A percentile compares a stretch with the other conserved stretches of the same genome.
Evolutionary conservation across 176 grass and related monocot genomes (phyloP).

Genomic region (Zoysia pacifica): DNA sequence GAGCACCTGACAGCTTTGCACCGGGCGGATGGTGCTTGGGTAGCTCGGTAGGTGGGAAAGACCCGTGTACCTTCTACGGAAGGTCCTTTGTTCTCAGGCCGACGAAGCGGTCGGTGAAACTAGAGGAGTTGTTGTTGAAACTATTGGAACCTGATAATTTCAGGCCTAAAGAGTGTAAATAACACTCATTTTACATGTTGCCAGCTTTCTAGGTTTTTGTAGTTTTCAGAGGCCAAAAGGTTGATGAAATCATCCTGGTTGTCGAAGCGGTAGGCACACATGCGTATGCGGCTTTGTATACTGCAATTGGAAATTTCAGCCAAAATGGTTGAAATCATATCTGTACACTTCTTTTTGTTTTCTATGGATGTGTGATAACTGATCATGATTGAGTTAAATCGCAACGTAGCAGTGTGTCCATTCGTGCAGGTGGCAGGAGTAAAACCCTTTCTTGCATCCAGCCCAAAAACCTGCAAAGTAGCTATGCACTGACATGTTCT

Average conservation of each 20-base stretch:
- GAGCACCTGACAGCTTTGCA: constrained; percentile 49
- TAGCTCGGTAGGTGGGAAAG: constrained; percentile 40
- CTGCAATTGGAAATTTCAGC: constrained; percentile 37
- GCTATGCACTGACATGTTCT: no score
- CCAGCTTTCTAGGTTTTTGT: constrained; percentile 36
- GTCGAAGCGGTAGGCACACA: constrained; percentile 17
- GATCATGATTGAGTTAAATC: background rate
- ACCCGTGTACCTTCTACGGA: constrained; percentile 62
- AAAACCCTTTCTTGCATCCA: background rate
- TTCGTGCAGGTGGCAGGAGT: background rate
- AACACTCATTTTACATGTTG: constrained; percentile 47
- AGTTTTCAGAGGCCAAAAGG: constrained; percentile 22
- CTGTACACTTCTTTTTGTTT: background rate
- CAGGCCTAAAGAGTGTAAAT: constrained; percentile 97
- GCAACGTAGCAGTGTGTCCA: no score
- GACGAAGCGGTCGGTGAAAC: constrained; percentile 48
- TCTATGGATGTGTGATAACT: background rate
- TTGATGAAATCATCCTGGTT: background rate
- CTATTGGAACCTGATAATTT: constrained; percentile 83
- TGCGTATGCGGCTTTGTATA: constrained; percentile 27
- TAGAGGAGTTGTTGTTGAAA: constrained; percentile 77
- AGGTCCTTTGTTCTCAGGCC: constrained; percentile 63
- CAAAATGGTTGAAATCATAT: constrained; percentile 26
- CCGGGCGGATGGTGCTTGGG: constrained; percentile 91
- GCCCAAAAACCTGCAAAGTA: background rate